phyloP scores from a whole-genome alignment of 345 rosid species.

The Euclidium syriacum region DNA sequence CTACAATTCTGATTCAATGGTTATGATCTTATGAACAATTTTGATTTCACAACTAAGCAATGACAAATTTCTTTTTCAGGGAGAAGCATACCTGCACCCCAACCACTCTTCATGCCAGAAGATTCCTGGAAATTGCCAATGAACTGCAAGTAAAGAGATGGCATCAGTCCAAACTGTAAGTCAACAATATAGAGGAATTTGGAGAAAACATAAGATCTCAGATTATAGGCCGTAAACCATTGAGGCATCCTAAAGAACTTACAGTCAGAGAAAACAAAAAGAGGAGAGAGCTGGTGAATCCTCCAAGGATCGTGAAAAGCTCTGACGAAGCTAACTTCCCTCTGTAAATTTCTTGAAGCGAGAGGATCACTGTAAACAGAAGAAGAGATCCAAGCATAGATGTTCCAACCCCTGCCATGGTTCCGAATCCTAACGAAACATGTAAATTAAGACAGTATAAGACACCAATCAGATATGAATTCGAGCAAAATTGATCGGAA shows the following conservation, averaged over 20 bases:
- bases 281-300: conserved; percentile 75
- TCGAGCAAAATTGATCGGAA: background rate
- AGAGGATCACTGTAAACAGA: conserved; percentile 58
- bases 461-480: background rate
- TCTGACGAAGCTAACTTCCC: conserved; percentile 76
- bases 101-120: conserved; percentile 69
- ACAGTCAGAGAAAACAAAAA: conserved; percentile 68
- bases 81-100: conserved; percentile 81
- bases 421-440: conserved; percentile 19
- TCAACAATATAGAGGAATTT: background rate
- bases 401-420: conserved; percentile 75
- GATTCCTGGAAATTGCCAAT: conserved; percentile 84
- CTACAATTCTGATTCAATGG: background rate
- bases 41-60: background rate
- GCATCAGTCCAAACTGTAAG: background rate
- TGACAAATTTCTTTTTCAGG: too few species aligned
- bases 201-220: background rate
- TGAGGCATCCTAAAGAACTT: conserved; percentile 24
- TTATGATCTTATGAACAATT: background rate
- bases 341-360: conserved; percentile 67
- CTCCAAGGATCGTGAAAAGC: conserved; percentile 76
- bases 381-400: conserved; percentile 69
- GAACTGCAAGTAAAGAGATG: conserved; percentile 48
- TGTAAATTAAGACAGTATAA: background rate
- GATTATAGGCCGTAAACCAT: background rate